Evolutionary conservation across 352 stramenopile genomes (phyloP), one percentile per base, ranked within the genome.

Genomic region (Phytophthora gonapodyides): DNA sequence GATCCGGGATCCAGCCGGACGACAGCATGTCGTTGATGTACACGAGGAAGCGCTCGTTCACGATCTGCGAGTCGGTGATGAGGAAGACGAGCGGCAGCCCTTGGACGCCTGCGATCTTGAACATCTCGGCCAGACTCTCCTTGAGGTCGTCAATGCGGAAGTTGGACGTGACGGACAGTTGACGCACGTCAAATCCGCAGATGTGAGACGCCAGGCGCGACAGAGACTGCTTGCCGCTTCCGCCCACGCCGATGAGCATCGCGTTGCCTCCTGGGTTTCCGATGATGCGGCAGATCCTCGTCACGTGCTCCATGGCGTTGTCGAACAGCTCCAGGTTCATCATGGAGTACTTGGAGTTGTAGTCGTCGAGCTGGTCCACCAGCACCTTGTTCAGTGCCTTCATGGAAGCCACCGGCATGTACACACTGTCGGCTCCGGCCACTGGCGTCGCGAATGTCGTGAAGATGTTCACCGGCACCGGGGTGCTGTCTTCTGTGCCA

Each of bases 241-340:
- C 97, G 27, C 97, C 97, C 31, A 99, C 97, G 35, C 97, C 97
- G 47, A 99, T 98, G 21, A 99, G 84, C 93, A 99, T 98, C 4
- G 95, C 95, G 62, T 98, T 98, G 45, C 97, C 97, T 50, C 92
- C 93, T 16, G 96, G 95, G 69, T 98, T 98, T 30, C 96, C 87
- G 57, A 99, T 98, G 64, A 99, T 98, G 17, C 96, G 89, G 54
- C 91, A 97, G 43, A 99, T 99, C 31, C 96, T 89, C 17, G 95
- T 98, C 36, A 99, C 84, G 67, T 99, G 97, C 63, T 97, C 85
- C 84, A 99, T 98, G 10, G 97, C 97, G 57, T 99, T 97, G 67
- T 98, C 90, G 52, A 99, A 99, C 0, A 99, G 82, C 45, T 99
- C 96, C 2, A 99, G 73, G 61, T 99, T 98, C 97, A 99, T 99